Percentiles rank a stretch among this genome's conserved stretches.
Conservation (phyloP, 441 rosid genomes). For the Populus hybrid region DNA sequence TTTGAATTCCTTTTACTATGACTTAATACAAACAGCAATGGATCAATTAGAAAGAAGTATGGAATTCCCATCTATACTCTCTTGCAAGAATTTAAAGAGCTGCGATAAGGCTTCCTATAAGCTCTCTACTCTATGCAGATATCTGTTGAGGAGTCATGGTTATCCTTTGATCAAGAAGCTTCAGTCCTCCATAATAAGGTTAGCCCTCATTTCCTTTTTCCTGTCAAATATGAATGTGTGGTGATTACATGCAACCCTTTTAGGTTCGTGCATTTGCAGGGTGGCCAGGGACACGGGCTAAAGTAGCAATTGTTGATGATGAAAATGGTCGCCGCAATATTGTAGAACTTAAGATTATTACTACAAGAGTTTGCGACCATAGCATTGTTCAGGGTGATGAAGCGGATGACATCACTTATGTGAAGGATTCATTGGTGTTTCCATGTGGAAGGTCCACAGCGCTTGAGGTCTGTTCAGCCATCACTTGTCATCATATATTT, state of each 20-base stretch:
- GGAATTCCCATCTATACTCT: background rate
- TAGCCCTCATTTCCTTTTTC: slow-evolving; percentile 10
- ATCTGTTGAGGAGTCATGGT: slow-evolving; percentile 83
- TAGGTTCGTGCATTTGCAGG: slow-evolving; percentile 99
- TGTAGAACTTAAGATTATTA: slow-evolving; percentile 69
- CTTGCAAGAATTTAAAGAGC: no score
- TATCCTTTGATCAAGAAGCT: slow-evolving; percentile 74
- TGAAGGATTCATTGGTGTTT: slow-evolving; percentile 53
- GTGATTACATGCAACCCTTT: slow-evolving; percentile 34
- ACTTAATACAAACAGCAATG: no score
- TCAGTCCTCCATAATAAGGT: slow-evolving; percentile 79
- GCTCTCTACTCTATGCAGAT: slow-evolving; percentile 44
- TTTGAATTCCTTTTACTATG: background rate
- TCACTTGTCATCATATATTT: background rate
- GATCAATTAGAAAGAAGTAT: background rate
- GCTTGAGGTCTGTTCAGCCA: slow-evolving; percentile 57
- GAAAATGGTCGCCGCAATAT: slow-evolving; percentile 33
- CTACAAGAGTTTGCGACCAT: slow-evolving; percentile 48
- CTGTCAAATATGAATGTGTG: background rate
- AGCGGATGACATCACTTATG: slow-evolving; percentile 38
- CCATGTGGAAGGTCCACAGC: slow-evolving; percentile 67
- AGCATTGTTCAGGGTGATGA: slow-evolving; percentile 25
- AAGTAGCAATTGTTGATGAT: slow-evolving; percentile 42
- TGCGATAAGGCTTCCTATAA: background rate
- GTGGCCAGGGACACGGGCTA: slow-evolving; percentile 96